Evolutionary conservation across 768 basidiomycete genomes (phyloP), one percentile per base, ranked within the genome.

Genomic region (Tricholoma terreum): DNA sequence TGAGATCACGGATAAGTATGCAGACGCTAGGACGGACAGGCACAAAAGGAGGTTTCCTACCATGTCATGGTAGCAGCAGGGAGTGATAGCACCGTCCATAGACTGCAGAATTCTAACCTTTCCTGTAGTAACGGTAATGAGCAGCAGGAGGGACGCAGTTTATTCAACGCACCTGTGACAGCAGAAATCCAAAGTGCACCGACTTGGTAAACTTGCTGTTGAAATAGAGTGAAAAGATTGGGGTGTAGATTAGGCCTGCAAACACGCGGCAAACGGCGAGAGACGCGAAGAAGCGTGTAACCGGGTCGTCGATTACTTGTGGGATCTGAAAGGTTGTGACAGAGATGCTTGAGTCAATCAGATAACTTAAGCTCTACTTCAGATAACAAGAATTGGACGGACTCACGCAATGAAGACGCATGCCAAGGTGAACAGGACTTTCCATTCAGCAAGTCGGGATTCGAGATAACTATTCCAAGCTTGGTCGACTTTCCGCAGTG

Each of bases 401-500:
- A 55, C 53, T 33, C 27, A 59, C 58, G 53, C 48, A 10, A 38
- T 42, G 17, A 59, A 50, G 14, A 48, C 53, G 11, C 38, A 45
- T 9, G 58, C 58, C 3, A 31, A 22, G 11, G 50, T 56, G 19
- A 19, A 36, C 11, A 56, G 40, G 19, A 38, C 12, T 14, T 12
- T 50, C 58, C 58, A 59, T 24, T 59, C 58, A 9, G 30, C 19
- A 46, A 21, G 46, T 36, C 58, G 50, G 19, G 40, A 50, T 12
- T 55, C 33, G n/a, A 59, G 21, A 22, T 55, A 59, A 8, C 24
- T 30, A 12, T 22, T 22, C 54, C 54, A 56, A 3, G 21, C 9
- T 4, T 7, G 14, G 12, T 50, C 45, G 33, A 54, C 17, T 11
- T 19, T 15, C 9, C 3, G 15, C 8, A 8, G 15, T 27, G 24